Evolutionary conservation across 2,329 filamentous ascomycete species (phyloP).

Genomic region (Hypoxylon sp.): DNA sequence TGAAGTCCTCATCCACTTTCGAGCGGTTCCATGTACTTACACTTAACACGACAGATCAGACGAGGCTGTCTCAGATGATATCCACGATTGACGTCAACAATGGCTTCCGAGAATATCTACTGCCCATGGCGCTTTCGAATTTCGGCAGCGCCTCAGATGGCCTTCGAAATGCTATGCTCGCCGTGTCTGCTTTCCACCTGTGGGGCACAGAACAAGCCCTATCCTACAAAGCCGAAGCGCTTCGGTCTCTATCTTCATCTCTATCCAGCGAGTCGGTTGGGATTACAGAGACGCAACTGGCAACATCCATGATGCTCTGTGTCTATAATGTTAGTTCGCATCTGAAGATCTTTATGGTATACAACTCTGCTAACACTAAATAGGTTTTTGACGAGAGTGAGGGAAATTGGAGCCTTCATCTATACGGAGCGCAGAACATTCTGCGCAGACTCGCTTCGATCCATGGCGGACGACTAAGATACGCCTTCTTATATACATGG

Average conservation of each 20-base stretch:
- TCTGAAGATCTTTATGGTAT: neutral
- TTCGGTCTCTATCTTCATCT: slow-evolving; percentile 55
- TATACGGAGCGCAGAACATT: slow-evolving; percentile 57
- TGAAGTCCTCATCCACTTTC: neutral
- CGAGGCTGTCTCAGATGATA: slow-evolving; percentile 58
- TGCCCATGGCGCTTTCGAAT: slow-evolving; percentile 59
- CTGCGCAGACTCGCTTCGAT: slow-evolving; percentile 47
- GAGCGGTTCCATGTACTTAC: slow-evolving; percentile 33
- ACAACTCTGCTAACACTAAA: slow-evolving; percentile 25
- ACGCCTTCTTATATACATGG: slow-evolving; percentile 59
- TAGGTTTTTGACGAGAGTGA: slow-evolving; percentile 63
- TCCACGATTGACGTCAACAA: slow-evolving; percentile 61
- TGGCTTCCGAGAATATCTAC: slow-evolving; percentile 59
- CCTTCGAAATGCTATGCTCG: slow-evolving; percentile 59
- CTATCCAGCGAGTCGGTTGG: slow-evolving; percentile 48
- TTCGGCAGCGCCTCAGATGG: slow-evolving; percentile 52
- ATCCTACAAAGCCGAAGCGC: slow-evolving; percentile 57
- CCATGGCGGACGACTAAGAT: slow-evolving; percentile 47
- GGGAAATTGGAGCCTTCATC: slow-evolving; percentile 59
- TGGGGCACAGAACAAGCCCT: slow-evolving; percentile 55
- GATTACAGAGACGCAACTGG: slow-evolving; percentile 56
- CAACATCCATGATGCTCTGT: slow-evolving; percentile 63
- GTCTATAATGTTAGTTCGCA: slow-evolving; percentile 59
- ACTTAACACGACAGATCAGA: slow-evolving; percentile 50
- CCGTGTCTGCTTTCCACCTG: slow-evolving; percentile 58